These are phyloP conservation scores for Chenopodium suecicum DNA, from an alignment of 148 eudicot genomes.

Conservation along the genomic window DNA sequence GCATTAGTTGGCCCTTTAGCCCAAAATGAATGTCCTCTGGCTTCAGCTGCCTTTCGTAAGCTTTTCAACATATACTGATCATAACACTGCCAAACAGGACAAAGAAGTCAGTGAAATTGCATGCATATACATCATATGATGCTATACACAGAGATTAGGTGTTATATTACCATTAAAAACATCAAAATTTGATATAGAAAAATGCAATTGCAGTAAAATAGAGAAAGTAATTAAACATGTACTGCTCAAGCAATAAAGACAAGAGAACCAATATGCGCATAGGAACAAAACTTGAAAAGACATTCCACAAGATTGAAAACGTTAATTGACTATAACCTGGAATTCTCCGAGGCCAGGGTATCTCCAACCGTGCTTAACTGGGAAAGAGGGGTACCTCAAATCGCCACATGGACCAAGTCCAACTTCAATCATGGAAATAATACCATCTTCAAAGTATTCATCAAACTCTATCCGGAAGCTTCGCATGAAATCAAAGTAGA, in stretches of 20 bases:
- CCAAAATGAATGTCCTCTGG: slow-evolving; percentile 86
- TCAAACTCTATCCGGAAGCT: slow-evolving; percentile 88
- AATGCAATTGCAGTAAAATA: background rate
- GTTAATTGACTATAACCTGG: slow-evolving; percentile 53
- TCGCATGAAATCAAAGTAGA: slow-evolving; percentile 96
- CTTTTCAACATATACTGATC: slow-evolving; percentile 85
- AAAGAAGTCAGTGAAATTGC: slow-evolving; percentile 1
- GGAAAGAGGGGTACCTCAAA: slow-evolving; percentile 80
- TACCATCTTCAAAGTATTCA: slow-evolving; percentile 65
- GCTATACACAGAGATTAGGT: background rate
- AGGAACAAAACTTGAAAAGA: slow-evolving; percentile 6
- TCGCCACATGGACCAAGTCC: slow-evolving; percentile 97
- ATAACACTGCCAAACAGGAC: slow-evolving; percentile 66
- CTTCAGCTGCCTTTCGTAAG: slow-evolving; percentile 82
- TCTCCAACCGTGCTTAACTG: slow-evolving; percentile 97
- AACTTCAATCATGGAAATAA: slow-evolving; percentile 72
- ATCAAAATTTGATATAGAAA: background rate
- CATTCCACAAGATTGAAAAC: slow-evolving; percentile 9
- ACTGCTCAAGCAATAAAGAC: background rate
- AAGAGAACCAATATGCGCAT: slow-evolving; percentile 10
- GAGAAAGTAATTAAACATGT: background rate
- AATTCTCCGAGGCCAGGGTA: slow-evolving; percentile 96
- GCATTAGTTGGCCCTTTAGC: slow-evolving; percentile 87
- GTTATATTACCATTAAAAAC: background rate
- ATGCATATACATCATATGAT: slow-evolving; percentile 2